These are phyloP conservation scores for Neurospora discreta DNA, from an alignment of 495 filamentous ascomycete genomes.

Conservation along the genomic window DNA sequence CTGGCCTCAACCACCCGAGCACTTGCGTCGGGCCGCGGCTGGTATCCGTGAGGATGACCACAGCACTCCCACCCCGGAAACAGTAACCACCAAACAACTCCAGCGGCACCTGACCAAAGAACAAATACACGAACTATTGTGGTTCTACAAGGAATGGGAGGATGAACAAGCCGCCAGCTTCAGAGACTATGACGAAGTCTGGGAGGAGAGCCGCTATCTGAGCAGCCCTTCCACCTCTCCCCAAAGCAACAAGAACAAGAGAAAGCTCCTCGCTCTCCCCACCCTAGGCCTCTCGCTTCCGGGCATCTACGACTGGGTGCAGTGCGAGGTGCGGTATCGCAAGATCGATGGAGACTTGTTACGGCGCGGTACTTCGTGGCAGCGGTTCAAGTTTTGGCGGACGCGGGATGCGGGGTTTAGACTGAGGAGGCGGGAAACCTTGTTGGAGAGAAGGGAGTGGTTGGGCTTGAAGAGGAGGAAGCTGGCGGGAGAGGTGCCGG, in stretches of 20 bases:
- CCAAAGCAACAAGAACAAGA: not conserved
- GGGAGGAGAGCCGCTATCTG: not conserved
- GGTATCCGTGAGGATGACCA: not conserved
- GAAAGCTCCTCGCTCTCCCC: conserved; percentile 37
- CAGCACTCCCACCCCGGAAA: not conserved
- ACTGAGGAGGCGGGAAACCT: not conserved
- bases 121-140: not conserved
- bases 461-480: not conserved
- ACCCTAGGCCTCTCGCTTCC: conserved; percentile 33
- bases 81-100: not conserved
- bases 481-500: not conserved
- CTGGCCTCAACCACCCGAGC: conserved; percentile 8
- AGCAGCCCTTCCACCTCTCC: not conserved
- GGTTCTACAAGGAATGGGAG: not conserved
- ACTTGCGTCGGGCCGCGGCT: not conserved
- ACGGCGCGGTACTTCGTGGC: not conserved
- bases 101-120: not conserved
- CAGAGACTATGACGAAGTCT: not conserved
- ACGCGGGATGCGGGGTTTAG: not conserved
- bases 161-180: not conserved
- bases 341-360: conserved; percentile 27
- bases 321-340: conserved; percentile 38
- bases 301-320: conserved; percentile 22
- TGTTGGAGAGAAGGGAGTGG: not conserved
- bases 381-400: not conserved